A percentile compares a stretch with the other conserved stretches of the same genome.
phyloP scores from a whole-genome alignment of 441 rosid species.

The Jatropha podagrica region DNA sequence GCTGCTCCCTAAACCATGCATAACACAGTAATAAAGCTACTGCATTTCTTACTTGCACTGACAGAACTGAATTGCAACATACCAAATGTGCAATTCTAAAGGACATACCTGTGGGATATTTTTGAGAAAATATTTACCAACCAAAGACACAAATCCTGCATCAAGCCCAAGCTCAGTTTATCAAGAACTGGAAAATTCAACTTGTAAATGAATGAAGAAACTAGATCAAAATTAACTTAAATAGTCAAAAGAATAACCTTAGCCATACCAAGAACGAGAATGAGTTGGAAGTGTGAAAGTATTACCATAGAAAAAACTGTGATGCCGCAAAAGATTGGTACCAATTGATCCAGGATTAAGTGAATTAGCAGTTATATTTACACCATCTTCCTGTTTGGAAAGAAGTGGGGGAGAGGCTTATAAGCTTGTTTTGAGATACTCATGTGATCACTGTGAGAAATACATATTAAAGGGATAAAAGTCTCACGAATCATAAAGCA shows the following conservation, averaged over 20 bases:
- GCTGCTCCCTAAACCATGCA: conserved; percentile 29
- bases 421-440: background rate
- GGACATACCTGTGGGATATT: conserved; percentile 27
- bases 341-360: conserved; percentile 71
- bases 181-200: background rate
- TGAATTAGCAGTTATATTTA: conserved; percentile 63
- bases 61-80: background rate
- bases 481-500: background rate
- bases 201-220: background rate
- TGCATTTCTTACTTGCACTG: background rate
- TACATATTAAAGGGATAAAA: background rate
- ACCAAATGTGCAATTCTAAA: background rate
- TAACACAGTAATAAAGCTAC: background rate
- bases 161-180: background rate
- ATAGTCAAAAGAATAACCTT: background rate
- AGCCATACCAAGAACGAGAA: background rate
- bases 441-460: background rate
- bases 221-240: background rate
- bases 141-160: conserved; percentile 15
- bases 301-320: conserved; percentile 46
- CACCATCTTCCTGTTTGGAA: conserved; percentile 53
- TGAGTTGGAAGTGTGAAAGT: background rate
- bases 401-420: background rate
- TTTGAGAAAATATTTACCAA: conserved; percentile 20
- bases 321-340: conserved; percentile 60